Percentiles rank a stretch among this genome's conserved stretches.
Evolutionary conservation across 257 asterid species (phyloP).

Genomic region (Jaltomata sinuosa): DNA sequence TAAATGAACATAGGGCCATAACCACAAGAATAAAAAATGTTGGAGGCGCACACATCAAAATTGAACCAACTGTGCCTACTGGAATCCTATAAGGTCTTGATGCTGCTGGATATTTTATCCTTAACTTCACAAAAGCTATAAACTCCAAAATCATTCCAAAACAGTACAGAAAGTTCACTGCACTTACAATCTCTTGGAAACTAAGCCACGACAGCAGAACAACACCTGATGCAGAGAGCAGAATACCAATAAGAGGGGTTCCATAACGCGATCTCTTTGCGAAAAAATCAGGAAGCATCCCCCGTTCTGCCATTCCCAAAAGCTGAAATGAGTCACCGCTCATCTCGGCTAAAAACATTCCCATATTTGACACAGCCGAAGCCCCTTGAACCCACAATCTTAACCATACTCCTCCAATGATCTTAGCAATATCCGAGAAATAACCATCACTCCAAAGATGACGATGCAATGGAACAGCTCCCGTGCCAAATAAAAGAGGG

Average conservation of each 20-base stretch:
- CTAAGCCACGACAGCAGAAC: constrained; percentile 62
- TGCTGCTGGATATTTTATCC: constrained; percentile 40
- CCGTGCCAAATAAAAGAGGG: constrained; percentile 57
- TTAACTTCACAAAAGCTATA: constrained; percentile 49
- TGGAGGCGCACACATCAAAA: constrained; percentile 46
- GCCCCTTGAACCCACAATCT: constrained; percentile 61
- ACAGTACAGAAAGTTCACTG: constrained; percentile 57
- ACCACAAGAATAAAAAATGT: constrained; percentile 38
- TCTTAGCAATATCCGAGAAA: constrained; percentile 51
- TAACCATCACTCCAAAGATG: constrained; percentile 56
- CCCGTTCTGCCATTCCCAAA: constrained; percentile 65
- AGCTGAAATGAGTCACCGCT: constrained; percentile 68
- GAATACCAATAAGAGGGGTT: constrained; percentile 42
- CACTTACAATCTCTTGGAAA: constrained; percentile 65
- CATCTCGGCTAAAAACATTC: constrained; percentile 69
- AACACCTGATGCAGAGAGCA: constrained; percentile 56
- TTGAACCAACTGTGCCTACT: constrained; percentile 31
- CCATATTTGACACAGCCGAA: constrained; percentile 64
- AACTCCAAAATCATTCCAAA: constrained; percentile 65
- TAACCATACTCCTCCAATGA: constrained; percentile 62
- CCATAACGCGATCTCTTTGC: constrained; percentile 45
- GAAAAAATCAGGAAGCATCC: constrained; percentile 52
- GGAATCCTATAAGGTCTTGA: constrained; percentile 55
- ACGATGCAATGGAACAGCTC: constrained; percentile 44
- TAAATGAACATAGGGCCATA: constrained; percentile 30